phyloP scores from a whole-genome alignment of 2,329 filamentous ascomycete genomes.

The Gaeumannomyces tritici region DNA sequence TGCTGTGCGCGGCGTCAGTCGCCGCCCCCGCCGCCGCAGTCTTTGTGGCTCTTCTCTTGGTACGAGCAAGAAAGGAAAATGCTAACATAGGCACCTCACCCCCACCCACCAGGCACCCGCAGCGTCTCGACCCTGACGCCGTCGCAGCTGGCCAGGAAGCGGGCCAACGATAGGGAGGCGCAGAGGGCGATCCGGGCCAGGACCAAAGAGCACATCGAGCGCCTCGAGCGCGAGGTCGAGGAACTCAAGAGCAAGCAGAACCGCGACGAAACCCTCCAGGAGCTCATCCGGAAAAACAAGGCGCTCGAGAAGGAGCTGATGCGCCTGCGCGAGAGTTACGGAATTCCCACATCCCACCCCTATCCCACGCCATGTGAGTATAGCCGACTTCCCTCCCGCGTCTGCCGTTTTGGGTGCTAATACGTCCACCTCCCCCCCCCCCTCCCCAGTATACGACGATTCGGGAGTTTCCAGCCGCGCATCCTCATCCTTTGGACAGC shows the following conservation, averaged over 20 bases:
- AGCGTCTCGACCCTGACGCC: constrained; percentile 82
- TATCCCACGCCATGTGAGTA: constrained; percentile 31
- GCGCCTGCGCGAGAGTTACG: constrained; percentile 33
- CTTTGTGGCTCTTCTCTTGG: too few species aligned
- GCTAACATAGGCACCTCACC: constrained; percentile 2
- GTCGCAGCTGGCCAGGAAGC: constrained; percentile 80
- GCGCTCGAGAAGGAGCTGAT: constrained; percentile 43
- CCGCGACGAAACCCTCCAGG: constrained; percentile 40
- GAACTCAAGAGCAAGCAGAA: constrained; percentile 50
- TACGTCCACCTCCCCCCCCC: not conserved
- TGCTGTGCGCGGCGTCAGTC: not conserved
- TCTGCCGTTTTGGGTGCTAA: too few species aligned
- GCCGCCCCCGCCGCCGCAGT: too few species aligned
- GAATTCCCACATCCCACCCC: constrained; percentile 27
- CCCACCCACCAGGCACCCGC: constrained; percentile 42
- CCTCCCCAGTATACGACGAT: not conserved
- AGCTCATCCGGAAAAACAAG: constrained; percentile 41
- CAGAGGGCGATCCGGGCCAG: constrained; percentile 80
- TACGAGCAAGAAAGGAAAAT: not conserved
- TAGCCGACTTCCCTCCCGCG: not conserved
- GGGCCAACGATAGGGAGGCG: constrained; percentile 84
- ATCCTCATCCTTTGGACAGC: constrained; percentile 29
- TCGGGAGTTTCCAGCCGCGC: constrained; percentile 30
- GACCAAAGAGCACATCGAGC: constrained; percentile 79
- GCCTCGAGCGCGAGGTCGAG: constrained; percentile 63